Evolutionary conservation across 148 eudicot species (phyloP).

Genomic region (Rhododendron ferrugineum): DNA sequence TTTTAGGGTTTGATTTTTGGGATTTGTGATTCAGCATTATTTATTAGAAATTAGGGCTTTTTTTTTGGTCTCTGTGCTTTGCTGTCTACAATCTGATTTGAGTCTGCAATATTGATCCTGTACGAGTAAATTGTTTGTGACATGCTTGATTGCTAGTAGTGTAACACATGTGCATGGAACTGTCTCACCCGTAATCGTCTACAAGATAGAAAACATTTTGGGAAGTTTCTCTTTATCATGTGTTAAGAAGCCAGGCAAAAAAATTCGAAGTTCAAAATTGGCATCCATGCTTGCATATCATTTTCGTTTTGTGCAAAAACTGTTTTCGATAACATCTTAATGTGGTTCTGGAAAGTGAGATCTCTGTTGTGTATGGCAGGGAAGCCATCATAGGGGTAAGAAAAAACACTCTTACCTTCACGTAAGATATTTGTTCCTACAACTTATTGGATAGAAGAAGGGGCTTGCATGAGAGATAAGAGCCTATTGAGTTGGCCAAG

Average conservation of each 20-base stretch:
- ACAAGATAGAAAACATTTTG: neutral
- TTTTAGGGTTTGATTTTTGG: too few relatives aligned
- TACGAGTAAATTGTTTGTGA: neutral
- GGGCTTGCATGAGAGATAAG: conserved; percentile 3
- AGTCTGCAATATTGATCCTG: too few relatives aligned
- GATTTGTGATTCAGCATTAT: too few relatives aligned
- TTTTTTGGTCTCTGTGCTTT: too few relatives aligned
- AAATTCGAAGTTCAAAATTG: neutral
- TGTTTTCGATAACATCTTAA: neutral
- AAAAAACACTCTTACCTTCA: neutral
- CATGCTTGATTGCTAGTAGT: neutral
- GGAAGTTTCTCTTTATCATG: neutral
- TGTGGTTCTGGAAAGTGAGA: neutral
- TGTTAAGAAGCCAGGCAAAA: neutral
- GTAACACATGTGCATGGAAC: too few relatives aligned
- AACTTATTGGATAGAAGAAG: neutral
- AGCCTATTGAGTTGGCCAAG: conserved; percentile 5
- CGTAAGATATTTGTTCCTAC: neutral
- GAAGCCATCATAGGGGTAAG: neutral
- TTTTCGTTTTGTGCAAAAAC: neutral
- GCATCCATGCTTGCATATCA: neutral
- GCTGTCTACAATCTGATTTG: too few relatives aligned
- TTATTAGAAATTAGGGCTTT: too few relatives aligned
- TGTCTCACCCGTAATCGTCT: neutral
- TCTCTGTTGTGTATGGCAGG: neutral